These are phyloP conservation scores for Calonectria leucothoes DNA, from an alignment of 2,329 filamentous ascomycete genomes.

Conservation along the genomic window DNA sequence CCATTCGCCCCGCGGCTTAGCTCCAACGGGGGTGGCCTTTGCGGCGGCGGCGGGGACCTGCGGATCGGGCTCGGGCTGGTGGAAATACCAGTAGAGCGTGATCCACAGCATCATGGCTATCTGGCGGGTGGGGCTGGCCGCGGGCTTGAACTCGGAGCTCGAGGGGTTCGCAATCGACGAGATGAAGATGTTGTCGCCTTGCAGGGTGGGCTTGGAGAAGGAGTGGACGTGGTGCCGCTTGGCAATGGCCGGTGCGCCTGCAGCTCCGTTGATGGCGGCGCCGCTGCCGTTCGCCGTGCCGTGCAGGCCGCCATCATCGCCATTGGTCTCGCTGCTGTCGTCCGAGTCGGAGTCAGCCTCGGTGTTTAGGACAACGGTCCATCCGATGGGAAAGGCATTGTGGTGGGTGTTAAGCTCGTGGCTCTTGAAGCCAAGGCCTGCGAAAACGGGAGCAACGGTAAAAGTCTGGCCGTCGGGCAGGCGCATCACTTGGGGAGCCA, in stretches of 20 bases:
- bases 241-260: background rate
- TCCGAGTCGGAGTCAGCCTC: constrained; percentile 51
- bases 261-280: constrained; percentile 25
- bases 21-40: constrained; percentile 72
- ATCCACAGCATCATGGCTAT: constrained; percentile 98
- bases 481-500: constrained; percentile 65
- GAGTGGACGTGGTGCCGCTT: constrained; percentile 43
- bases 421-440: constrained; percentile 90
- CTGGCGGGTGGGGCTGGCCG: constrained; percentile 84
- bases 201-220: constrained; percentile 79
- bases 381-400: constrained; percentile 83
- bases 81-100: constrained; percentile 97
- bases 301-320: constrained; percentile 44
- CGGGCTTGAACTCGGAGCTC: constrained; percentile 81
- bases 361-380: constrained; percentile 88
- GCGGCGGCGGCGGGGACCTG: constrained; percentile 73
- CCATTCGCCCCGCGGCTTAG: constrained; percentile 88
- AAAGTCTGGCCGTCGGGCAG: constrained; percentile 90
- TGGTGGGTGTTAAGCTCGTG: constrained; percentile 78
- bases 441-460: constrained; percentile 86
- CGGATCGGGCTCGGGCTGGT: constrained; percentile 79
- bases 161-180: constrained; percentile 90
- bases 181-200: constrained; percentile 87
- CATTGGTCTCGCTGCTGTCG: constrained; percentile 44
- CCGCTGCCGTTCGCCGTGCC: constrained; percentile 32